phyloP scores from a whole-genome alignment of 148 eudicot species.

The Vaccinium vitisidaea region DNA sequence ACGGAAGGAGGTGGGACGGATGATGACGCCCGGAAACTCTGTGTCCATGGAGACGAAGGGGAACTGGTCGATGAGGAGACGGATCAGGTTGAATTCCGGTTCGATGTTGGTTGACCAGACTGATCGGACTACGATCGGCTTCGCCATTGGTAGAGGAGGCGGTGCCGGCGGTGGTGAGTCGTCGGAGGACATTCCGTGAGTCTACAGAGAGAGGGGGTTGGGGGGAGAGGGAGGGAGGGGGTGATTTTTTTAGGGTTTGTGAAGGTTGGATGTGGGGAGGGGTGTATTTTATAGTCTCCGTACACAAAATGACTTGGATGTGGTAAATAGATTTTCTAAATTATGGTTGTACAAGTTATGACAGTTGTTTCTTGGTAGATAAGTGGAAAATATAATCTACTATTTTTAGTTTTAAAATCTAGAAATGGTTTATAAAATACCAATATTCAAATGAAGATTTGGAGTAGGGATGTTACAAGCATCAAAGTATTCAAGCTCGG shows the following conservation, averaged over 20 bases:
- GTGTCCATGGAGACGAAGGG: conserved; percentile 51
- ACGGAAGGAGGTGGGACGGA: conserved; percentile 11
- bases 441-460: no score
- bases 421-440: no score
- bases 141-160: not conserved
- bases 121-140: conserved; percentile 28
- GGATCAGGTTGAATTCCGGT: conserved; percentile 37
- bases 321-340: not conserved
- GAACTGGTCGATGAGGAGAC: conserved; percentile 27
- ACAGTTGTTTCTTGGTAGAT: not conserved
- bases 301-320: not conserved
- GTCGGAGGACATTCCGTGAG: not conserved
- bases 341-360: not conserved
- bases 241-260: not conserved
- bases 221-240: not conserved
- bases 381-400: not conserved
- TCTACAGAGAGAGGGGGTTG: no score
- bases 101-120: conserved; percentile 50
- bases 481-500: no score
- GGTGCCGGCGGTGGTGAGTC: conserved; percentile 7
- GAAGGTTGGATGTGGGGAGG: not conserved
- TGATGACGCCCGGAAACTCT: conserved; percentile 47
- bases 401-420: no score
- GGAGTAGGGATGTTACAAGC: no score
- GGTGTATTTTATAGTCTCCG: not conserved